Evolutionary conservation across 2,329 filamentous ascomycete genomes (phyloP).

Genomic region (Apiospora aurea): DNA sequence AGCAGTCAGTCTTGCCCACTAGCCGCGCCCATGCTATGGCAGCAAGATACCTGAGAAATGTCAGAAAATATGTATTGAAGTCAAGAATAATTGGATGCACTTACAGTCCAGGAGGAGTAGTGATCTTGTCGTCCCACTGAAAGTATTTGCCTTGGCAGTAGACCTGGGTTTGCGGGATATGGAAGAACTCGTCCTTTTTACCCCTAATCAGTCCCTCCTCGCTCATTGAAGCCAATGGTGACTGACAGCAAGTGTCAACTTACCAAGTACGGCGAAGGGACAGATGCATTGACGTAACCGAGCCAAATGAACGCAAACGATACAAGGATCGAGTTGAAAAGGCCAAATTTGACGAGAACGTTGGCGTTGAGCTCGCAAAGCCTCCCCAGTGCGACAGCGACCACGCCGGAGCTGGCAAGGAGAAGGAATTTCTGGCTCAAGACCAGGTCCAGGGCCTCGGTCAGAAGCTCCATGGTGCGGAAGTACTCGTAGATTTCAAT

Average conservation of each 20-base stretch:
- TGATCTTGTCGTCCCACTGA: conserved; percentile 96
- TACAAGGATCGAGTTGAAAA: background rate
- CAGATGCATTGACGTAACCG: conserved; percentile 45
- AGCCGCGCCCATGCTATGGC: conserved; percentile 50
- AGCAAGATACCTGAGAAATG: conserved; percentile 42
- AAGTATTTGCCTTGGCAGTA: conserved; percentile 79
- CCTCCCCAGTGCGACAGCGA: conserved; percentile 3
- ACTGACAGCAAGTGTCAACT: conserved; percentile 20
- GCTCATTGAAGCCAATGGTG: background rate
- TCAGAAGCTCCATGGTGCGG: background rate
- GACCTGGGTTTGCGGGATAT: conserved; percentile 88
- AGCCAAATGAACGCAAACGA: conserved; percentile 46
- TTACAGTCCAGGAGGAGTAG: conserved; percentile 88
- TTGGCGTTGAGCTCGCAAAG: background rate
- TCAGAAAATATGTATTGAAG: background rate
- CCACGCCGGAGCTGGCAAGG: background rate
- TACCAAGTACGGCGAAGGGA: conserved; percentile 64
- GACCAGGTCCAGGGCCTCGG: background rate
- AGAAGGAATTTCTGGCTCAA: conserved; percentile 18
- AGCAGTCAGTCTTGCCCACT: conserved; percentile 43
- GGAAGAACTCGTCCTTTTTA: conserved; percentile 84
- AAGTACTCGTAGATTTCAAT: background rate
- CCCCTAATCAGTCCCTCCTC: background rate
- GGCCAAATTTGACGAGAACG: background rate
- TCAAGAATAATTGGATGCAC: conserved; percentile 33